phyloP scores from a whole-genome alignment of 495 filamentous ascomycete genomes.

The Talaromyces wortmannii region DNA sequence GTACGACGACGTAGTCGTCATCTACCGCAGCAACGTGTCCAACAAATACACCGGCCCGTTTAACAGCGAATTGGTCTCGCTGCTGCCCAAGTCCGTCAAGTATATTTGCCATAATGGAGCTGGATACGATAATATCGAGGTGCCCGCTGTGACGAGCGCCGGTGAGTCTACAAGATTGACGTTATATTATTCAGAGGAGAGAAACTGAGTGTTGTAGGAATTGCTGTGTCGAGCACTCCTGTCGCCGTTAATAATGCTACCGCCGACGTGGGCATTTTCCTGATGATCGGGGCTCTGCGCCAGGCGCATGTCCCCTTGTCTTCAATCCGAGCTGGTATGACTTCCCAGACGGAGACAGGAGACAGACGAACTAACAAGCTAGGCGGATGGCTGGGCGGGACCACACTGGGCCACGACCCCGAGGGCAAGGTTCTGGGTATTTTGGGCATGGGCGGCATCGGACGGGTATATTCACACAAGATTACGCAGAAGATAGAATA shows the following conservation, averaged over 20 bases:
- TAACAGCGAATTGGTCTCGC: conserved; percentile 49
- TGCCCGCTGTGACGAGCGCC: conserved; percentile 56
- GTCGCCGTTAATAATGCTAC: conserved; percentile 64
- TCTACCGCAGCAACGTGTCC: conserved; percentile 56
- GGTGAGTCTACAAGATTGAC: conserved; percentile 18
- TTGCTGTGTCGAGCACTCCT: conserved; percentile 62
- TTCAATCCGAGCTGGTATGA: conserved; percentile 50
- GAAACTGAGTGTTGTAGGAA: conserved; percentile 22
- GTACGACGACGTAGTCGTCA: conserved; percentile 50
- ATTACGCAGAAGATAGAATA: background rate
- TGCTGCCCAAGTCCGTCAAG: conserved; percentile 58
- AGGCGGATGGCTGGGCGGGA: conserved; percentile 44
- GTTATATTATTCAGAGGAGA: background rate
- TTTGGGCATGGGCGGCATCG: conserved; percentile 84
- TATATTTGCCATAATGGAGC: conserved; percentile 86
- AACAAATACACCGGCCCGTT: conserved; percentile 55
- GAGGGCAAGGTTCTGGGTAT: conserved; percentile 68
- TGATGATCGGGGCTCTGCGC: conserved; percentile 63
- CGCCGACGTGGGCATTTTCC: conserved; percentile 64
- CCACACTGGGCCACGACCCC: conserved; percentile 59
- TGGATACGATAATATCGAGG: conserved; percentile 77
- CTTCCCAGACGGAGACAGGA: background rate
- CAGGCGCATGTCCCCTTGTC: conserved; percentile 56
- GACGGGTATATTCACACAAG: conserved; percentile 29
- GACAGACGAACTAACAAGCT: background rate